Conservation (phyloP, 2,329 filamentous ascomycete genomes). For the Trichoderma brevicompactum region DNA sequence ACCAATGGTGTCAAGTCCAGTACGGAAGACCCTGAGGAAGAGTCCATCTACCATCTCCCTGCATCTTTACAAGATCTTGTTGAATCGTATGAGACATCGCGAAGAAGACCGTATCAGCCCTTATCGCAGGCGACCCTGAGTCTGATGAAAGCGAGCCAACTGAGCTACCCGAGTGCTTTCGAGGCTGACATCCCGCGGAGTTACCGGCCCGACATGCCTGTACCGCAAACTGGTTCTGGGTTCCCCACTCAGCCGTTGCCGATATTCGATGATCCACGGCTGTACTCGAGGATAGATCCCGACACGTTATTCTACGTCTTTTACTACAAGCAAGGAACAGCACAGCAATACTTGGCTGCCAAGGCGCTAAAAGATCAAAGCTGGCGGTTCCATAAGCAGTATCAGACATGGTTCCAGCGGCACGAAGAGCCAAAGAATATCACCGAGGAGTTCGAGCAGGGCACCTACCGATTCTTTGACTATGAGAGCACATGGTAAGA, state of each 20-base stretch:
- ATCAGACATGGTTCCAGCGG: conserved; percentile 98
- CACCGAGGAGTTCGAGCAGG: conserved; percentile 98
- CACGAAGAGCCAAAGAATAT: conserved; percentile 99
- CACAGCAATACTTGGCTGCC: conserved; percentile 93
- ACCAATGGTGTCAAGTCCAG: conserved; percentile 56
- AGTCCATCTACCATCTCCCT: conserved; percentile 92
- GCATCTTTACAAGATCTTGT: conserved; percentile 86
- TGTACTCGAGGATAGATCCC: conserved; percentile 89
- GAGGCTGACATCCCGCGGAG: conserved; percentile 83
- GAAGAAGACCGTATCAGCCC: conserved; percentile 66
- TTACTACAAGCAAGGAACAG: conserved; percentile 96
- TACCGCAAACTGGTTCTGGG: conserved; percentile 73
- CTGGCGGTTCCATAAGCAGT: conserved; percentile 99
- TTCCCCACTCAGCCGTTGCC: conserved; percentile 92
- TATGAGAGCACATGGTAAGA: conserved; percentile 97
- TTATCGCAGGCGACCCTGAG: conserved; percentile 70
- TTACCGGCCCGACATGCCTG: conserved; percentile 82
- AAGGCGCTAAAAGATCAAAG: conserved; percentile 98
- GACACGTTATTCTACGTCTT: conserved; percentile 98
- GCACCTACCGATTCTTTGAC: conserved; percentile 98
- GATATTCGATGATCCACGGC: conserved; percentile 86
- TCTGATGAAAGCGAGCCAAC: conserved; percentile 76
- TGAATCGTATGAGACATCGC: conserved; percentile 85
- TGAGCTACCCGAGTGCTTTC: conserved; percentile 70
- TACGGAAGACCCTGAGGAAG: conserved; percentile 58